These are phyloP conservation scores for Austroboletus novae-zelandiae DNA, from an alignment of 1,284 basidiomycete genomes.

Conservation along the genomic window DNA sequence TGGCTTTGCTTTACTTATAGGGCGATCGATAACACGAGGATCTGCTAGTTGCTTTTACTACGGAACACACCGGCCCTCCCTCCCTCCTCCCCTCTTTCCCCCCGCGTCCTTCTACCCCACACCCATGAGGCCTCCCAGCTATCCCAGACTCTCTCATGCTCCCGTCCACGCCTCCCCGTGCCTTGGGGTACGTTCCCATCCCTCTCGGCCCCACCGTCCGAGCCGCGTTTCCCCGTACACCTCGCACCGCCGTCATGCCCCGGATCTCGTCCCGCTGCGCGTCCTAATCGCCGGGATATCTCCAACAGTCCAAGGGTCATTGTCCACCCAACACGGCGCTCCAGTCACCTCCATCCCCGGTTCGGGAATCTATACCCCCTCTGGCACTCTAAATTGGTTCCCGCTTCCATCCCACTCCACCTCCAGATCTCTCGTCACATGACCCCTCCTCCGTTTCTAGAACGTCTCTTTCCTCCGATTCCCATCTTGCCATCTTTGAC, in stretches of 20 bases:
- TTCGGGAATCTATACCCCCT: constrained; percentile 13
- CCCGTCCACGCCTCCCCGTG: neutral
- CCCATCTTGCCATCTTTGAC: constrained; percentile 19
- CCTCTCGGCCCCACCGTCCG: neutral
- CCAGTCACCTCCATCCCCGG: constrained; percentile 1
- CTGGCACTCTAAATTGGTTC: neutral
- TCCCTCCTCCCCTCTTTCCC: constrained; percentile 21
- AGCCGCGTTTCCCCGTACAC: constrained; percentile 3
- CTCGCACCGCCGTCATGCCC: neutral
- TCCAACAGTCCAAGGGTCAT: neutral
- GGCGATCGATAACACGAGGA: constrained; percentile 8
- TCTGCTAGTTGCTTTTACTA: constrained; percentile 1
- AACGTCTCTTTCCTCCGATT: constrained; percentile 20
- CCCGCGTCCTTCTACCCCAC: constrained; percentile 23
- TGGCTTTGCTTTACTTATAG: constrained; percentile 17
- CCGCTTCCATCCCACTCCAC: neutral
- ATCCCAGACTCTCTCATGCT: constrained; percentile 2
- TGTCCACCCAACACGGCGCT: constrained; percentile 1
- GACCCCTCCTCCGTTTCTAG: constrained; percentile 8
- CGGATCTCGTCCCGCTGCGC: constrained; percentile 10
- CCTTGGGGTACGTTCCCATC: neutral
- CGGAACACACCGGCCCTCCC: neutral
- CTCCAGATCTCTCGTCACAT: neutral
- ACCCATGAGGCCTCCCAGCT: neutral
- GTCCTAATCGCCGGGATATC: constrained; percentile 8